phyloP scores from a whole-genome alignment of 1,284 basidiomycete genomes.

The Phaffia rhodozyma region DNA sequence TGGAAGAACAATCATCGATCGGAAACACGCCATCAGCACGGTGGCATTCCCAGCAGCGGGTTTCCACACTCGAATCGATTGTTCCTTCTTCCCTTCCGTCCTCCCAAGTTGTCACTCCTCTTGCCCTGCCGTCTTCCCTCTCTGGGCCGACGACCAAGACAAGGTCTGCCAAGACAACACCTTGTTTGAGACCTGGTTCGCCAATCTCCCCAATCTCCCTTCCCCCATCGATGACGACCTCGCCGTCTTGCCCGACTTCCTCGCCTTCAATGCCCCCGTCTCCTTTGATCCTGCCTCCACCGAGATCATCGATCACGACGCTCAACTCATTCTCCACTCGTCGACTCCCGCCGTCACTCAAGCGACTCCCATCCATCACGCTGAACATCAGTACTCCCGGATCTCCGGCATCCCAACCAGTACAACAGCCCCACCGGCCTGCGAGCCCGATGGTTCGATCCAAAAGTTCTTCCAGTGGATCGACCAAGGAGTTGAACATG shows the following conservation, averaged over 20 bases:
- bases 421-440: neutral
- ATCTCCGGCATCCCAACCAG: neutral
- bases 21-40: constrained; percentile 10
- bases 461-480: too few relatives aligned
- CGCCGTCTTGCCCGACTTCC: too few relatives aligned
- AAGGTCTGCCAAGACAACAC: too few relatives aligned
- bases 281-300: too few relatives aligned
- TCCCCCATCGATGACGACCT: too few relatives aligned
- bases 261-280: too few relatives aligned
- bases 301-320: too few relatives aligned
- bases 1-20: neutral
- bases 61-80: neutral
- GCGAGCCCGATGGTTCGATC: too few relatives aligned
- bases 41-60: constrained; percentile 17
- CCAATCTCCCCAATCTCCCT: too few relatives aligned
- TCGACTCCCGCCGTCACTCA: neutral
- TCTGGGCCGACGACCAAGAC: neutral
- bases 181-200: too few relatives aligned
- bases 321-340: neutral
- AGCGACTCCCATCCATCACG: neutral
- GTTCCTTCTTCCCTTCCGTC: neutral
- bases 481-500: neutral
- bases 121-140: neutral
- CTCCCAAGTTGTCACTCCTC: neutral
- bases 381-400: neutral